A percentile compares a stretch with the other conserved stretches of the same genome.
phyloP scores from a whole-genome alignment of 306 rosid genomes.

The Albizia julibrissin region DNA sequence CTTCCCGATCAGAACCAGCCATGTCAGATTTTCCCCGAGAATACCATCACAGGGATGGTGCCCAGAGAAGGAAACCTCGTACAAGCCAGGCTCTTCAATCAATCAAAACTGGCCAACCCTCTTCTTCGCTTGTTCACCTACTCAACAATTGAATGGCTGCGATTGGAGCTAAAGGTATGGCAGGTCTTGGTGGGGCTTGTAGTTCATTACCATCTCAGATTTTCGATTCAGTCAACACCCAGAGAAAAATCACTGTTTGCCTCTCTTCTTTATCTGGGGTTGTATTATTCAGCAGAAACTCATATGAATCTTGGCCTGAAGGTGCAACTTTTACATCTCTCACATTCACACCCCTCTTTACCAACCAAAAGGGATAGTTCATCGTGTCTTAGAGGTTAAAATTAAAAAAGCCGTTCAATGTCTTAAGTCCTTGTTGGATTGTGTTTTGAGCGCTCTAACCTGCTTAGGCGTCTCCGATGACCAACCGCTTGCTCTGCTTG shows the following conservation, averaged over 20 bases:
- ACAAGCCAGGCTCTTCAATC: conserved; percentile 40
- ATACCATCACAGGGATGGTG: conserved; percentile 32
- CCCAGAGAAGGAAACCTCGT: conserved; percentile 43
- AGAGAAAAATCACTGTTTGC: conserved; percentile 48
- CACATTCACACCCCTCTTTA: conserved; percentile 55
- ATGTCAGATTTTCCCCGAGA: conserved; percentile 40
- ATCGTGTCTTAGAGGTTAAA: neutral
- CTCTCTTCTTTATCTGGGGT: conserved; percentile 59
- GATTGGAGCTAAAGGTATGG: conserved; percentile 48
- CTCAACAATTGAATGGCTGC: conserved; percentile 49
- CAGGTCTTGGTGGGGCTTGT: conserved; percentile 58
- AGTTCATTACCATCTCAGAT: conserved; percentile 56
- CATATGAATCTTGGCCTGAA: conserved; percentile 18
- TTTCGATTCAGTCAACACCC: conserved; percentile 37
- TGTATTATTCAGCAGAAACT: conserved; percentile 28
- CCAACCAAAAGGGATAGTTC: conserved; percentile 44
- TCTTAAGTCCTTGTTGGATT: no score
- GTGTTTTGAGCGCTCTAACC: no score
- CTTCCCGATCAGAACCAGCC: conserved; percentile 10
- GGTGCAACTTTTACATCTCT: conserved; percentile 43
- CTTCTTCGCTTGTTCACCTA: conserved; percentile 48
- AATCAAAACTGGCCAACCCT: neutral
- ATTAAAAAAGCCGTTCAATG: no score
- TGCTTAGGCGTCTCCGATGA: neutral
- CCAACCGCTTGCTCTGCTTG: conserved; percentile 18